Evolutionary conservation across 1,284 basidiomycete species (phyloP).

Genomic region (Vanrija sp.): DNA sequence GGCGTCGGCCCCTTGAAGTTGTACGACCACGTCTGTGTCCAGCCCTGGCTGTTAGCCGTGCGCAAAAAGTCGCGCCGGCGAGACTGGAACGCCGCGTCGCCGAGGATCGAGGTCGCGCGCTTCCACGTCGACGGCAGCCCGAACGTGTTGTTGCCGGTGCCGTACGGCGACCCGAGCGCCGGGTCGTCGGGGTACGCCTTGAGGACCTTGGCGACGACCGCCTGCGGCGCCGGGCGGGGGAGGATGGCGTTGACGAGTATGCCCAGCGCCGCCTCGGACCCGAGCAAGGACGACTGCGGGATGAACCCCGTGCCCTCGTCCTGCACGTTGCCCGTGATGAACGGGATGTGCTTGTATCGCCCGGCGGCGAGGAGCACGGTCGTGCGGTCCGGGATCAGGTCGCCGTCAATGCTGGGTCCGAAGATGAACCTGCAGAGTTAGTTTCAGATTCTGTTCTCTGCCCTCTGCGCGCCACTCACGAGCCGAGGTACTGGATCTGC

Average conservation of each 20-base stretch:
- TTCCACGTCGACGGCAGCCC: slow-evolving; percentile 29
- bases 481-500: slow-evolving; percentile 34
- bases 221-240: slow-evolving; percentile 10
- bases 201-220: slow-evolving; percentile 19
- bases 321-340: slow-evolving; percentile 43
- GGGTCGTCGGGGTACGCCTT: slow-evolving; percentile 32
- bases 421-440: slow-evolving; percentile 2
- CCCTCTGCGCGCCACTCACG: neutral
- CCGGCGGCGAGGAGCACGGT: slow-evolving; percentile 33
- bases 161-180: slow-evolving; percentile 35
- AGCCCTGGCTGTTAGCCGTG: slow-evolving; percentile 23
- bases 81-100: slow-evolving; percentile 35
- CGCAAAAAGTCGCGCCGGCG: slow-evolving; percentile 30
- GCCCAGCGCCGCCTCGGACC: slow-evolving; percentile 17
- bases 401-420: slow-evolving; percentile 41
- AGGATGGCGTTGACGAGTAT: slow-evolving; percentile 18
- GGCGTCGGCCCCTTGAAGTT: slow-evolving; percentile 22
- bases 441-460: neutral
- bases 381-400: slow-evolving; percentile 40
- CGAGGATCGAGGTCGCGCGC: slow-evolving; percentile 28
- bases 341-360: slow-evolving; percentile 40
- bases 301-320: slow-evolving; percentile 28
- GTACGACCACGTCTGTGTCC: slow-evolving; percentile 35
- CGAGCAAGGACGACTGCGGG: slow-evolving; percentile 17
- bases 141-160: slow-evolving; percentile 42